Evolutionary conservation across 352 stramenopile species (phyloP).

Genomic region (Blastocystis sp.): DNA sequence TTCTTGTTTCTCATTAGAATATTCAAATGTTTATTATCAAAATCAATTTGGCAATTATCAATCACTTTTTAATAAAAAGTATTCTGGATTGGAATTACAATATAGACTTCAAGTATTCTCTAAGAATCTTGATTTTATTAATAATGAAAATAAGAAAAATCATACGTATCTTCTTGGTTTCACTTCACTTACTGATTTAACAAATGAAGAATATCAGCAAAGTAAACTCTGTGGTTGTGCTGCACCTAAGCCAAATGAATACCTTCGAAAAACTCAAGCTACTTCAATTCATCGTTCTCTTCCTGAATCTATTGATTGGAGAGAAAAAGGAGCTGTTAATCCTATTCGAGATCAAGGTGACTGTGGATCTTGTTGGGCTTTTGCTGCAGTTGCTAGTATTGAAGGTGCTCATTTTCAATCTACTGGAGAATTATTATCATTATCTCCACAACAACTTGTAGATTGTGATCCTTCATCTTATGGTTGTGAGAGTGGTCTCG

Average conservation of each 20-base stretch:
- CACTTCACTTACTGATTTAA: conserved; percentile 2
- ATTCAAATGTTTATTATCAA: too few relatives aligned
- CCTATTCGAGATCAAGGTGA: conserved; percentile 89
- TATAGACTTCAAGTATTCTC: conserved; percentile 3
- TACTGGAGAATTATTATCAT: conserved; percentile 60
- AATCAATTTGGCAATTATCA: too few relatives aligned
- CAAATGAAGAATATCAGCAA: background rate
- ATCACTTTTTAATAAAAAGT: background rate
- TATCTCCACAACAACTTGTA: conserved; percentile 91
- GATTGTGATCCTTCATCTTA: conserved; percentile 80
- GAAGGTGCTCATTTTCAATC: conserved; percentile 79
- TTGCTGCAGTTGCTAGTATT: conserved; percentile 86
- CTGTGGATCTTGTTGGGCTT: conserved; percentile 93
- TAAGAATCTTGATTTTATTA: background rate
- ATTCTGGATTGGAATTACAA: background rate
- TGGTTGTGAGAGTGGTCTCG: conserved; percentile 82
- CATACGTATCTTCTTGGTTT: background rate
- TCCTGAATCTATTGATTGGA: conserved; percentile 34
- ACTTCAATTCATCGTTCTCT: too few relatives aligned
- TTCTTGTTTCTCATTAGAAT: too few relatives aligned
- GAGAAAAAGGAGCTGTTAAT: conserved; percentile 55
- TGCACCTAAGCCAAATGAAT: too few relatives aligned
- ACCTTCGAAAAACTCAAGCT: too few relatives aligned
- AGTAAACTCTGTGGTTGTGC: background rate
- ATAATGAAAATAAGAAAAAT: background rate